A percentile compares a stretch with the other conserved stretches of the same genome.
These are phyloP conservation scores for Phytophthora pseudosyringae DNA, from an alignment of 352 stramenopile species.

Conservation along the genomic window DNA sequence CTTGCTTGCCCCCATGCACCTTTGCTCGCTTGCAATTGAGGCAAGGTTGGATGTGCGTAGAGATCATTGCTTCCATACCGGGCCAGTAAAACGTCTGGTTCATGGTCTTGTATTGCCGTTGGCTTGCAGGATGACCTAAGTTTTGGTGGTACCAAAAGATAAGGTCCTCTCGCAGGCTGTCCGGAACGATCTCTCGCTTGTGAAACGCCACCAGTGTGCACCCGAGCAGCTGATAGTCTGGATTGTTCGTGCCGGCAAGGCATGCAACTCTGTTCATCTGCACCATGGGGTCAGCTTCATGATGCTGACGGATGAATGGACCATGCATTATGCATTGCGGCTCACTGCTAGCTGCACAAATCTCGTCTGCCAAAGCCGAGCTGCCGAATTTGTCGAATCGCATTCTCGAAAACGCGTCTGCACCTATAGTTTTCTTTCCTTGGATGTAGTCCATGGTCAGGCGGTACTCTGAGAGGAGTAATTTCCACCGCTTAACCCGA, in stretches of 20 bases:
- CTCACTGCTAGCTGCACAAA: neutral
- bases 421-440: slow-evolving; percentile 6
- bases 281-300: neutral
- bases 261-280: neutral
- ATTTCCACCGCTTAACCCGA: neutral
- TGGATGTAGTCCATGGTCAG: neutral
- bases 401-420: slow-evolving; percentile 12
- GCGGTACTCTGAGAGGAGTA: slow-evolving; percentile 1
- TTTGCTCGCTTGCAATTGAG: neutral
- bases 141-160: neutral
- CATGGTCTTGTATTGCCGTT: neutral
- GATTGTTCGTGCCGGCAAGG: neutral
- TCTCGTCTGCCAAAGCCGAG: neutral
- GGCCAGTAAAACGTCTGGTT: neutral
- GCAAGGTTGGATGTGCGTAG: neutral
- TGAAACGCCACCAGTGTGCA: neutral
- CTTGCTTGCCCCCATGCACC: neutral
- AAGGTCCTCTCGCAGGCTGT: neutral
- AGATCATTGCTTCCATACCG: neutral
- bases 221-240: neutral
- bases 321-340: neutral
- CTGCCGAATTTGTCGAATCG: neutral
- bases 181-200: neutral
- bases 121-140: neutral
- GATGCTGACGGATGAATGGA: neutral